A percentile compares a stretch with the other conserved stretches of the same genome.
These are phyloP conservation scores for Cryphonectria radicalis DNA, from an alignment of 2,329 filamentous ascomycete genomes.

Conservation along the genomic window DNA sequence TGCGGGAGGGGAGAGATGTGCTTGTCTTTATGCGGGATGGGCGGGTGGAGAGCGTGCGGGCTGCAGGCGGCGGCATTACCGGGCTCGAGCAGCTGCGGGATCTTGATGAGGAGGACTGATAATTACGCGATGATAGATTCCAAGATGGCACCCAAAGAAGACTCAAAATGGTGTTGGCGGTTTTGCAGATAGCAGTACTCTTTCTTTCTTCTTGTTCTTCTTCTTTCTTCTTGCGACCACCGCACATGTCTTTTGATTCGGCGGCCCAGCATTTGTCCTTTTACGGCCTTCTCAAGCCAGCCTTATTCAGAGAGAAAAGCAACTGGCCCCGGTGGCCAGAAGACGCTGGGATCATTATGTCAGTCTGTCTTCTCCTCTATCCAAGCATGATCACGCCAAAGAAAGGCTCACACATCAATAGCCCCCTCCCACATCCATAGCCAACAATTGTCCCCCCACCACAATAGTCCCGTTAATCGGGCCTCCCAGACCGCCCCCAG, in stretches of 20 bases:
- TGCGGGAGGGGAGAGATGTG: slow-evolving; percentile 25
- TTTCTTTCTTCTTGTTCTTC: neutral
- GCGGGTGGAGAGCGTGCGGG: slow-evolving; percentile 19
- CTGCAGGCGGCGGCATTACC: neutral
- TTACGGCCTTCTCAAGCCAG: no score
- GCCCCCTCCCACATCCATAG: neutral
- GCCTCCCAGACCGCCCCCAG: neutral
- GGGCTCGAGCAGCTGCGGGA: neutral
- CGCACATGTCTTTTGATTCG: neutral
- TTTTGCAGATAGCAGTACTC: neutral
- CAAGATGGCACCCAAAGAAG: neutral
- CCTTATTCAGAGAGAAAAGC: no score
- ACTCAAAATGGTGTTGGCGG: neutral
- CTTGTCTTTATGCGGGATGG: slow-evolving; percentile 32
- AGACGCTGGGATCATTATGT: no score
- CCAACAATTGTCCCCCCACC: neutral
- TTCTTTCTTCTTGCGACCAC: neutral
- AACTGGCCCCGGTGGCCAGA: no score
- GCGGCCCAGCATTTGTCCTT: no score
- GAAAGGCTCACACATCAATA: neutral
- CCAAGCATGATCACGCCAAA: no score
- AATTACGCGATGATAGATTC: neutral
- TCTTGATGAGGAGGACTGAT: neutral
- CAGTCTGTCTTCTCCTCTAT: no score
- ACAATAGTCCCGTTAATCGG: neutral